A percentile compares a stretch with the other conserved stretches of the same genome.
Evolutionary conservation across 2,329 filamentous ascomycete species (phyloP).

Genomic region (Nigrograna mackinnonii): DNA sequence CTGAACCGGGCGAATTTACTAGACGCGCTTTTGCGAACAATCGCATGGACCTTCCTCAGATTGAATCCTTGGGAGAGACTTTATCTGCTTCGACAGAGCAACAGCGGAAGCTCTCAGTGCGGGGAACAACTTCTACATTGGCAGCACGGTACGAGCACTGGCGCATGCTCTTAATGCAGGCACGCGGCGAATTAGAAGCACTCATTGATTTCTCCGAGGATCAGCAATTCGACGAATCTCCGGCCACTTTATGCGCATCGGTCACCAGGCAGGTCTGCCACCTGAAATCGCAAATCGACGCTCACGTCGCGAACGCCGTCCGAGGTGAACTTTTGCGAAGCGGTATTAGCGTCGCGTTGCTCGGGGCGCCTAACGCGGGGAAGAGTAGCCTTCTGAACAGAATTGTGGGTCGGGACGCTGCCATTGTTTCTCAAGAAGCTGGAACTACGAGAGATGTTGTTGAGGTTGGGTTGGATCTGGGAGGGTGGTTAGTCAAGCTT

Average conservation of each 20-base stretch:
- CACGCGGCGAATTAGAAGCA: slow-evolving; percentile 89
- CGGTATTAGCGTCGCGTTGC: slow-evolving; percentile 82
- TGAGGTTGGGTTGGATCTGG: slow-evolving; percentile 86
- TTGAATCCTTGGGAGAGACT: slow-evolving; percentile 65
- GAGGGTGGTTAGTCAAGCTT: slow-evolving; percentile 89
- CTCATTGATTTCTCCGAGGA: slow-evolving; percentile 97
- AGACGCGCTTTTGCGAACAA: slow-evolving; percentile 87
- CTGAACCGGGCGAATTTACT: slow-evolving; percentile 95
- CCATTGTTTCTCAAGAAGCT: slow-evolving; percentile 90
- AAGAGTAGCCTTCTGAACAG: slow-evolving; percentile 94
- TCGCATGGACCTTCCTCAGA: slow-evolving; percentile 83
- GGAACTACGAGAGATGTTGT: slow-evolving; percentile 94
- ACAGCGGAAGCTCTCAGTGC: slow-evolving; percentile 83
- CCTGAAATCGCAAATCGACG: slow-evolving; percentile 65
- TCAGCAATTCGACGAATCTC: slow-evolving; percentile 93
- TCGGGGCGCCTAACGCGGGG: slow-evolving; percentile 91
- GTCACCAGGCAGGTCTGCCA: slow-evolving; percentile 67
- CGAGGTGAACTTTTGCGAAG: slow-evolving; percentile 81
- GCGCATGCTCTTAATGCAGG: slow-evolving; percentile 75
- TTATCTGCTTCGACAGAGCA: slow-evolving; percentile 79
- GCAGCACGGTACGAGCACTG: slow-evolving; percentile 80
- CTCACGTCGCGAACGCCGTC: slow-evolving; percentile 77
- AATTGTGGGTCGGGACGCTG: slow-evolving; percentile 88
- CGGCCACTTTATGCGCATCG: slow-evolving; percentile 69
- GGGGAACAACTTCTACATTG: slow-evolving; percentile 71